phyloP scores from a whole-genome alignment of 176 grass and related monocot species.

The Carex parvula region DNA sequence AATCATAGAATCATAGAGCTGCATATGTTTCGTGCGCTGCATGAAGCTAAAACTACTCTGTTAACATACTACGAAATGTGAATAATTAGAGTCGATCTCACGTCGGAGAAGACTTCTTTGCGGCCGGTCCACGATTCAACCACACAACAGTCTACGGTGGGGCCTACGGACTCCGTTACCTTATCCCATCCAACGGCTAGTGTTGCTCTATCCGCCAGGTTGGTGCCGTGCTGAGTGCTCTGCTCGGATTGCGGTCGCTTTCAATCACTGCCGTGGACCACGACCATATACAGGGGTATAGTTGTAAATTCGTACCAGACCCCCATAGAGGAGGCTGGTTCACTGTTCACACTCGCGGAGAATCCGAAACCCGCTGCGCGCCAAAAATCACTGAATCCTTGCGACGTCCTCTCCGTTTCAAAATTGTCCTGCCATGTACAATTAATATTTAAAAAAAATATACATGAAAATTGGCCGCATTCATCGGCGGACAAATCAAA shows the following conservation, averaged over 20 bases:
- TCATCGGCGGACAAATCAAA: too few relatives aligned
- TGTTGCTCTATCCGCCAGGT: background rate
- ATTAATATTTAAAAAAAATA: too few relatives aligned
- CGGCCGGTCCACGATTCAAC: slow-evolving; percentile 15
- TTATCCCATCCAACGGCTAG: slow-evolving; percentile 12
- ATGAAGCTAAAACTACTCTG: too few relatives aligned
- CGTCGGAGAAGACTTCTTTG: background rate
- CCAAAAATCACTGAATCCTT: background rate
- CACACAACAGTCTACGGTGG: slow-evolving; percentile 11
- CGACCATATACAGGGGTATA: slow-evolving; percentile 13
- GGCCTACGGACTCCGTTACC: background rate
- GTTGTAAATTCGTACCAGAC: slow-evolving; percentile 11
- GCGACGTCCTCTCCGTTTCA: background rate
- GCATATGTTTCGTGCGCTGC: too few relatives aligned
- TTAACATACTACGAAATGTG: background rate
- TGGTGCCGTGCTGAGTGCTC: slow-evolving; percentile 23
- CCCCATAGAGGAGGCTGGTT: background rate
- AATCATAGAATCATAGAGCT: too few relatives aligned
- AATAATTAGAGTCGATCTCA: slow-evolving; percentile 7
- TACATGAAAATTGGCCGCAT: too few relatives aligned
- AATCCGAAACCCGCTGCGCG: slow-evolving; percentile 4
- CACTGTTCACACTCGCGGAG: background rate
- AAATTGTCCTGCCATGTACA: too few relatives aligned
- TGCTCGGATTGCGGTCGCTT: background rate
- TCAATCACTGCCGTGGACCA: slow-evolving; percentile 1